phyloP scores from a whole-genome alignment of 306 rosid genomes.

The Purshia tridentata region DNA sequence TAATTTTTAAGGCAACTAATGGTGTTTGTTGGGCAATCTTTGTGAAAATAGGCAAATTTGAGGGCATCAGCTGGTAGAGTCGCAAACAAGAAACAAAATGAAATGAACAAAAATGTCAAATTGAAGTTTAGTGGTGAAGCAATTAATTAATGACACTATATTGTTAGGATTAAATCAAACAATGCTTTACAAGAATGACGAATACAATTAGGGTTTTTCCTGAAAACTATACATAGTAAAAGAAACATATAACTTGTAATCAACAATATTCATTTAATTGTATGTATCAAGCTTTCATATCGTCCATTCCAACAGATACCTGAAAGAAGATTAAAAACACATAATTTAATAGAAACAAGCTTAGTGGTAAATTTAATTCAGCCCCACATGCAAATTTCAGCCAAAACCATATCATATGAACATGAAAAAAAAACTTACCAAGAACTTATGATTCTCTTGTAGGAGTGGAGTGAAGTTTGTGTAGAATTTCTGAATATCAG shows the following conservation, averaged over 20 bases:
- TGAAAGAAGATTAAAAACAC: slow-evolving; percentile 1
- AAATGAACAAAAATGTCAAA: not conserved
- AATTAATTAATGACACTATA: not conserved
- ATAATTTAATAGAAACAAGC: not conserved
- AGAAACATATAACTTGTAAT: not conserved
- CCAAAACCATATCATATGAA: not conserved
- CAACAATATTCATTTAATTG: slow-evolving; percentile 5
- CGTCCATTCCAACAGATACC: slow-evolving; percentile 29
- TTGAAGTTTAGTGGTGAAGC: not conserved
- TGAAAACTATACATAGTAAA: not conserved
- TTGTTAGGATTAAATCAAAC: not conserved
- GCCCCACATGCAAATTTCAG: not conserved
- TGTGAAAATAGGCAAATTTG: not conserved
- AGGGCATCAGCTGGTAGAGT: not conserved
- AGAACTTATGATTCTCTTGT: slow-evolving; percentile 60
- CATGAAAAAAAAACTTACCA: slow-evolving; percentile 32
- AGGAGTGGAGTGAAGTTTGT: slow-evolving; percentile 47
- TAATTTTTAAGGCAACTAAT: not conserved
- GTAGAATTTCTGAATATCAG: slow-evolving; percentile 54
- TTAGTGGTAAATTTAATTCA: no score
- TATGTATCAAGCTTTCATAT: slow-evolving; percentile 14
- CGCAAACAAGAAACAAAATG: not conserved
- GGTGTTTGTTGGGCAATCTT: not conserved
- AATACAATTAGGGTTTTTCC: not conserved
- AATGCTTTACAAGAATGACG: not conserved